Conservation (phyloP, 2,329 filamentous ascomycete genomes). For the Erysiphe pulchra region DNA sequence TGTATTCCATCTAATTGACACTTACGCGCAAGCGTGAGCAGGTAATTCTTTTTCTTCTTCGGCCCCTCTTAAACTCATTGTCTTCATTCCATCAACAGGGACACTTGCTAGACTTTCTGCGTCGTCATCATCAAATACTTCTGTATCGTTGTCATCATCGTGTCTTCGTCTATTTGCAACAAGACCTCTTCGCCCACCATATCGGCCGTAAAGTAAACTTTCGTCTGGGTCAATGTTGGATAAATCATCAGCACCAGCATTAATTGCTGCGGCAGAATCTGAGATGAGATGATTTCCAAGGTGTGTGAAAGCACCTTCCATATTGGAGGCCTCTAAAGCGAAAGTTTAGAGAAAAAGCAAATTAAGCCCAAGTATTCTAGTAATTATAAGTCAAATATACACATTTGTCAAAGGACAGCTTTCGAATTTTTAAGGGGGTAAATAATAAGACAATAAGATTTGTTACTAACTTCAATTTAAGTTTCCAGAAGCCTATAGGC, state of each 20-base stretch:
- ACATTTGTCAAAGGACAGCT: background rate
- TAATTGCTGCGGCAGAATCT: conserved; percentile 66
- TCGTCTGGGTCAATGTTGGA: conserved; percentile 54
- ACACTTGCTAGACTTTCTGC: conserved; percentile 49
- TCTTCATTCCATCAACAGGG: conserved; percentile 49
- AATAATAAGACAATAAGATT: background rate
- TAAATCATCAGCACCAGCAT: conserved; percentile 50
- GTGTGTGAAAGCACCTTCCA: conserved; percentile 77
- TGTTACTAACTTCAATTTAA: background rate
- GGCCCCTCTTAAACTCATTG: conserved; percentile 27
- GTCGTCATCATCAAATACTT: conserved; percentile 64
- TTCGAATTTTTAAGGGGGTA: background rate
- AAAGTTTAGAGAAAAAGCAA: background rate
- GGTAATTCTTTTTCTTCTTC: conserved; percentile 84
- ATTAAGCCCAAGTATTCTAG: background rate
- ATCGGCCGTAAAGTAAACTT: conserved; percentile 49
- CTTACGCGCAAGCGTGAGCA: conserved; percentile 84
- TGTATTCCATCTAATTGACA: conserved; percentile 9
- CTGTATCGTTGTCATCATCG: conserved; percentile 72
- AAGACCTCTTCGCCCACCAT: conserved; percentile 28
- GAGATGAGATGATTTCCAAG: conserved; percentile 69
- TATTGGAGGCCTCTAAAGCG: conserved; percentile 14
- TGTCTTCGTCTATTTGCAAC: conserved; percentile 31
- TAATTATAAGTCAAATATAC: background rate
- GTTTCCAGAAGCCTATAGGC: background rate